Evolutionary conservation across 805 yeast genomes (phyloP).

Genomic region (Metschnikowia reukaufii): DNA sequence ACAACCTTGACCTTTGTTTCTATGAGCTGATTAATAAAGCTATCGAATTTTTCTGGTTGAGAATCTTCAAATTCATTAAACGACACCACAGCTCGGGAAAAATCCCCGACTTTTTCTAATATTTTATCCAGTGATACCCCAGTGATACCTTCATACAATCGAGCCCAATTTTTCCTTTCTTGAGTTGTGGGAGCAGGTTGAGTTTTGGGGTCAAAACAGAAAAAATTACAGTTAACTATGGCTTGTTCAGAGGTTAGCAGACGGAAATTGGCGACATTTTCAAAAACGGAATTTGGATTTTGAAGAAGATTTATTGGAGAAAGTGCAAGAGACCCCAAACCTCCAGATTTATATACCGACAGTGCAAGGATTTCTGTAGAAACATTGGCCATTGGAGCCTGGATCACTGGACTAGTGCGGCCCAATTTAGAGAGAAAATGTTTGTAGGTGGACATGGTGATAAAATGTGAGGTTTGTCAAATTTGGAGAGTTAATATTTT

Average conservation of each 20-base stretch:
- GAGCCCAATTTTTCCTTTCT: conserved; percentile 30
- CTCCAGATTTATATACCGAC: conserved; percentile 43
- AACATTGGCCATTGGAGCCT: conserved; percentile 64
- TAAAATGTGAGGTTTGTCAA: no score
- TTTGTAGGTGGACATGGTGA: background rate
- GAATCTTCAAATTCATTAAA: conserved; percentile 29
- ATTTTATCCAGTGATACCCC: background rate
- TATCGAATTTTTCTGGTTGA: conserved; percentile 17
- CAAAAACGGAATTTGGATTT: conserved; percentile 19
- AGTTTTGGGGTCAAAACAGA: conserved; percentile 37
- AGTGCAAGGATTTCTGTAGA: conserved; percentile 47
- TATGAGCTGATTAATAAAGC: conserved; percentile 20
- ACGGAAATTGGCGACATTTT: conserved; percentile 18
- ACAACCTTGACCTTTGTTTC: conserved; percentile 41
- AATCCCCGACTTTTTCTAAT: conserved; percentile 1
- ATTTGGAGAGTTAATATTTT: no score
- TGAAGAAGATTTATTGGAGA: conserved; percentile 31
- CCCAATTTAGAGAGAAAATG: conserved; percentile 21
- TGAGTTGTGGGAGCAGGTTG: conserved; percentile 15
- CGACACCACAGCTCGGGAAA: conserved; percentile 28
- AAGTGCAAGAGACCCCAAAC: conserved; percentile 50
- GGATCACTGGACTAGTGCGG: conserved; percentile 46
- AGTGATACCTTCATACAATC: no score
- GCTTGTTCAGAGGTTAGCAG: conserved; percentile 13
- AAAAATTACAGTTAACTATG: conserved; percentile 48